A percentile compares a stretch with the other conserved stretches of the same genome.
Conservation (phyloP, 306 rosid species). For the Cicer yamashitae region DNA sequence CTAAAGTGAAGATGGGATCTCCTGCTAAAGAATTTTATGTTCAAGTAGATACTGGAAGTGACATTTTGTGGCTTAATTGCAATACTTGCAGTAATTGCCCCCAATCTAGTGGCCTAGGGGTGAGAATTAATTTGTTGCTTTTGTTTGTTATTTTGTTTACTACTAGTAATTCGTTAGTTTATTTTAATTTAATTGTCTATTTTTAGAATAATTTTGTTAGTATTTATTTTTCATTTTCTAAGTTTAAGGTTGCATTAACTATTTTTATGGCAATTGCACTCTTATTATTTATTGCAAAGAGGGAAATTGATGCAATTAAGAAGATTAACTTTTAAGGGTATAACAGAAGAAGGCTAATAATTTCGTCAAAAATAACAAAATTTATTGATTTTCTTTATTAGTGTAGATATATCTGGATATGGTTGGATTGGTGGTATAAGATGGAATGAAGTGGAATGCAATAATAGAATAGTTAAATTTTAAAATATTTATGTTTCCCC, state of each 20-base stretch:
- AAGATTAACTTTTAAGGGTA: background rate
- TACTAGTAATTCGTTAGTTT: too few relatives aligned
- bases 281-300: background rate
- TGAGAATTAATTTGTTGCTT: slow-evolving; percentile 47
- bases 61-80: slow-evolving; percentile 91
- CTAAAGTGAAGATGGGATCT: slow-evolving; percentile 91
- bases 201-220: background rate
- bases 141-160: slow-evolving; percentile 2
- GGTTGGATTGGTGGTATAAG: too few relatives aligned
- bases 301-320: background rate
- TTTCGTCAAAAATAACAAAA: background rate
- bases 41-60: slow-evolving; percentile 96
- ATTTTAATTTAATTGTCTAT: too few relatives aligned
- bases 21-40: slow-evolving; percentile 90
- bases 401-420: background rate
- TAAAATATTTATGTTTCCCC: too few relatives aligned
- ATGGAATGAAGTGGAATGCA: too few relatives aligned
- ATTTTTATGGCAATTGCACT: background rate
- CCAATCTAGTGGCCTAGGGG: slow-evolving; percentile 82
- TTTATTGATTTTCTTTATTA: background rate
- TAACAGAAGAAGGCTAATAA: background rate
- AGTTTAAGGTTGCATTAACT: too few relatives aligned
- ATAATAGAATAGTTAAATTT: too few relatives aligned
- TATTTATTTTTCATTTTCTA: background rate
- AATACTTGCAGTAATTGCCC: slow-evolving; percentile 87